A percentile compares a stretch with the other conserved stretches of the same genome.
Evolutionary conservation across 192 early-diverging fungal species (phyloP).

Genomic region (Podila verticillata): DNA sequence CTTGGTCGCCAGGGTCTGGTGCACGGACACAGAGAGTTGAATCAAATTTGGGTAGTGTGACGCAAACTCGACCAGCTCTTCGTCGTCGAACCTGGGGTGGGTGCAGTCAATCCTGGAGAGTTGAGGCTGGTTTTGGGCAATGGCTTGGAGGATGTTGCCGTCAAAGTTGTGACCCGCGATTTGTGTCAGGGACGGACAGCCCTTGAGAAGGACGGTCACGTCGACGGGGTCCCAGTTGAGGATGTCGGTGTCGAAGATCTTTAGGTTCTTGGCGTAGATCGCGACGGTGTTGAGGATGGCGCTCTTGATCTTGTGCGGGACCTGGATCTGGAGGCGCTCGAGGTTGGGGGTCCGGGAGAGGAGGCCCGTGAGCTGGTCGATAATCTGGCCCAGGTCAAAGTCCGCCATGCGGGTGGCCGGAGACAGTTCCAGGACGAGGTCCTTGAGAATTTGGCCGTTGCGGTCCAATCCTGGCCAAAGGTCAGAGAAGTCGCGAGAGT

Average conservation of each 20-base stretch:
- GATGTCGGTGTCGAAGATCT: conserved; percentile 30
- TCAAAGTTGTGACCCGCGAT: conserved; percentile 31
- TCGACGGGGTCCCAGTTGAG: conserved; percentile 24
- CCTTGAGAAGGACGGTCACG: conserved; percentile 9
- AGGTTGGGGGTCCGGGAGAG: conserved; percentile 25
- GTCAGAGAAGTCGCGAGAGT: conserved; percentile 12
- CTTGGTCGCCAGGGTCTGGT: conserved; percentile 24
- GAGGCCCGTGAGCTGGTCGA: conserved; percentile 3
- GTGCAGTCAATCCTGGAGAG: conserved; percentile 29
- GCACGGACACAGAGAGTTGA: conserved; percentile 25
- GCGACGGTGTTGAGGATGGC: conserved; percentile 7
- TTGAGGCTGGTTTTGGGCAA: conserved; percentile 14
- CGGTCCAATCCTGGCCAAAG: conserved; percentile 38
- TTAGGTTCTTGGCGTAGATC: background rate
- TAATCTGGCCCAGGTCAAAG: conserved; percentile 7
- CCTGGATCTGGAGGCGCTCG: conserved; percentile 24
- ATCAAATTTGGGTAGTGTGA: conserved; percentile 21
- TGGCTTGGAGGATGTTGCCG: conserved; percentile 19
- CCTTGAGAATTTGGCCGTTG: conserved; percentile 1
- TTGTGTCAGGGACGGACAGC: conserved; percentile 10
- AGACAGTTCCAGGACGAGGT: conserved; percentile 18
- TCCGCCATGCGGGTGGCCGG: background rate
- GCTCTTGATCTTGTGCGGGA: conserved; percentile 22
- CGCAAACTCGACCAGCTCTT: conserved; percentile 32
- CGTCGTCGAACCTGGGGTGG: conserved; percentile 36